Base-by-base conservation (phyloP, 2,329 filamentous ascomycete genomes). In the Verticillium tricorpus region DNA sequence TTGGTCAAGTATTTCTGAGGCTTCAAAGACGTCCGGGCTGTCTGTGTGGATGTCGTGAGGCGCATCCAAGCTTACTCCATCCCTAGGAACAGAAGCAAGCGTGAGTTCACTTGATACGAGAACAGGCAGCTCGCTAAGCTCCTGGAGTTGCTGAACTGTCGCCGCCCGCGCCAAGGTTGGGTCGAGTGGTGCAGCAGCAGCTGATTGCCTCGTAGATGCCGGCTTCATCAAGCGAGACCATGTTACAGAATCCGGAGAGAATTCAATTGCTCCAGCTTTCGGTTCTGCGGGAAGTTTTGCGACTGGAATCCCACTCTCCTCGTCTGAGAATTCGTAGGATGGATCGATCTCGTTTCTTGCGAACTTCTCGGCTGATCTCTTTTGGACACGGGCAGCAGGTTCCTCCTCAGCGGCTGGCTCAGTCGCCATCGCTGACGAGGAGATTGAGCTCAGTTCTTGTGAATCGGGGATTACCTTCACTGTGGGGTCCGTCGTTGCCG, bases 281-380 rank as follows among this genome's bases (percentile, higher is more conserved):
- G n/a, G n/a, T 12, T 2, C 40, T 22, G 19, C 40, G 45, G 19
- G 17, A 50, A 6, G 6, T 25, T 14, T 50, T n/a, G 45, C 19
- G 9, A n/a, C 31, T 4, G 62, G 60, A 52, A 69, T 63, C 12
- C 61, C 67, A 8, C 67, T 65, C 22, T 69, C 66, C 5, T 67
- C 66, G 57, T 69, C 66, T 6, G 68, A 69, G 55, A 69, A 70
- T 19, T 57, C 63, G 32, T 70, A 68, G 3, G 63, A 57, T 1
- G 57, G 52, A 50, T 68, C 66, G 25, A 68, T 63, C 14, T 63
- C 40, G 9, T 65, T 54, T 28, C 63, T 65, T 14, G 31, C 12
- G 32, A 62, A 65, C 17, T 19, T 58, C 31, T 50, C 45, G 8
- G 19, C n/a, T 22, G 19, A 50, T 14, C 19, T 6, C 22, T 50